A percentile compares a stretch with the other conserved stretches of the same genome.
phyloP scores from a whole-genome alignment of 805 yeast genomes.

The Spathaspora sp. region DNA sequence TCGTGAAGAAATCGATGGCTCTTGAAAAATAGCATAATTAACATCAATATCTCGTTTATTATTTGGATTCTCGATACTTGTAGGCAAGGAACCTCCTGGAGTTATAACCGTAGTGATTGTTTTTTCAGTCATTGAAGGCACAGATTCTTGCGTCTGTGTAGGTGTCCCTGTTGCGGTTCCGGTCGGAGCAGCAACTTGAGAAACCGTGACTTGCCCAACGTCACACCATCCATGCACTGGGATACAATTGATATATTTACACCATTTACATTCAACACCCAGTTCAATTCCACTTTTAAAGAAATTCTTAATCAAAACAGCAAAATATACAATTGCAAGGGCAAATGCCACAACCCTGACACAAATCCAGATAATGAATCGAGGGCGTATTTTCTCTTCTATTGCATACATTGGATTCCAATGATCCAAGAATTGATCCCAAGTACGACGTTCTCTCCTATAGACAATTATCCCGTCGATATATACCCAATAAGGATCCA shows the following conservation, averaged over 20 bases:
- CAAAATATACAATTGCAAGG: conserved; percentile 48
- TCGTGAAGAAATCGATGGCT: neutral
- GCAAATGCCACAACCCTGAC: conserved; percentile 44
- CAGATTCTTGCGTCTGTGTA: conserved; percentile 9
- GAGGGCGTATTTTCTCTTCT: conserved; percentile 28
- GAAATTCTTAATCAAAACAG: conserved; percentile 45
- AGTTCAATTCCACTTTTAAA: conserved; percentile 16
- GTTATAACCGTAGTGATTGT: neutral
- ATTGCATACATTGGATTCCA: conserved; percentile 39
- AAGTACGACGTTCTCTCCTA: conserved; percentile 22
- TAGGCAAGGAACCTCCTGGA: conserved; percentile 12
- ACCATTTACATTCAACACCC: conserved; percentile 53
- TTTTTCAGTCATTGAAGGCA: neutral
- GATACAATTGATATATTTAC: conserved; percentile 67
- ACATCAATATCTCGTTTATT: neutral
- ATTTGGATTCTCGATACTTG: conserved; percentile 16
- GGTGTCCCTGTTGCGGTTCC: conserved; percentile 5
- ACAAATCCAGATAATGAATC: conserved; percentile 51
- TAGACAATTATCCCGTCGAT: conserved; percentile 36
- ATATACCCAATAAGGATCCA: conserved; percentile 53
- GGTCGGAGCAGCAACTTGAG: conserved; percentile 5
- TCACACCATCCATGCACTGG: conserved; percentile 74
- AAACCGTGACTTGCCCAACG: conserved; percentile 34
- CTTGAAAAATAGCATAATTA: neutral
- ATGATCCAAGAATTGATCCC: conserved; percentile 29